Conservation (phyloP, 2,329 filamentous ascomycete genomes). For the Penicillium sp. region DNA sequence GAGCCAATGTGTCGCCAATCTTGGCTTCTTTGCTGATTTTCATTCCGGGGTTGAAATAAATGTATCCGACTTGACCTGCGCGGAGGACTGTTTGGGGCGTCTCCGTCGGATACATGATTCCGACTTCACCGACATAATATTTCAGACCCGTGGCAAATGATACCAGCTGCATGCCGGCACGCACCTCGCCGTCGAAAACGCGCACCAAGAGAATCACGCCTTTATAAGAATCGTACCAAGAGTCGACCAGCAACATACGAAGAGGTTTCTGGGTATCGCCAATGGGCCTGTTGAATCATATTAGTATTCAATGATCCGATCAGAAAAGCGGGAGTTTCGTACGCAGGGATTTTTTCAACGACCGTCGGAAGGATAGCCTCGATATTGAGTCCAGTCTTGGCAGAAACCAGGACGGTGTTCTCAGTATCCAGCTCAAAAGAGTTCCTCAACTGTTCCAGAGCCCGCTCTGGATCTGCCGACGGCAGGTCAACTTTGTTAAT, state of each 20-base stretch:
- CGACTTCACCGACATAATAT: slow-evolving; percentile 93
- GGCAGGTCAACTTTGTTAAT: slow-evolving; percentile 96
- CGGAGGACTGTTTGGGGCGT: slow-evolving; percentile 77
- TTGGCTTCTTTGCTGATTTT: slow-evolving; percentile 94
- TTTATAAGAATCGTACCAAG: slow-evolving; percentile 96
- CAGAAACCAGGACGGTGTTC: slow-evolving; percentile 76
- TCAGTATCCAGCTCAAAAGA: slow-evolving; percentile 85
- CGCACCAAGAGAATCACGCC: slow-evolving; percentile 89
- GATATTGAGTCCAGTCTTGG: slow-evolving; percentile 91
- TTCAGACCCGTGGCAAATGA: slow-evolving; percentile 86
- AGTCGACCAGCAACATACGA: slow-evolving; percentile 87
- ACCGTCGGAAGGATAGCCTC: slow-evolving; percentile 79
- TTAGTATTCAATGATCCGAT: slow-evolving; percentile 15
- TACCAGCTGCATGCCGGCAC: slow-evolving; percentile 78
- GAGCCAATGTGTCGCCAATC: slow-evolving; percentile 92
- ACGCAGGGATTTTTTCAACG: slow-evolving; percentile 76
- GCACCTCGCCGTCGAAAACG: slow-evolving; percentile 83
- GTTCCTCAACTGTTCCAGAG: slow-evolving; percentile 79
- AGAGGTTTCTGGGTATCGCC: slow-evolving; percentile 73
- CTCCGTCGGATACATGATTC: slow-evolving; percentile 90
- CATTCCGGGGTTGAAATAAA: slow-evolving; percentile 98
- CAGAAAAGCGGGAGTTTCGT: slow-evolving; percentile 21
- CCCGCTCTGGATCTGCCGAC: slow-evolving; percentile 81
- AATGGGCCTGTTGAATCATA: slow-evolving; percentile 52
- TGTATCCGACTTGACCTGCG: slow-evolving; percentile 93